Conservation (phyloP, 2,329 filamentous ascomycete species). For the Penicillium brasilianum region DNA sequence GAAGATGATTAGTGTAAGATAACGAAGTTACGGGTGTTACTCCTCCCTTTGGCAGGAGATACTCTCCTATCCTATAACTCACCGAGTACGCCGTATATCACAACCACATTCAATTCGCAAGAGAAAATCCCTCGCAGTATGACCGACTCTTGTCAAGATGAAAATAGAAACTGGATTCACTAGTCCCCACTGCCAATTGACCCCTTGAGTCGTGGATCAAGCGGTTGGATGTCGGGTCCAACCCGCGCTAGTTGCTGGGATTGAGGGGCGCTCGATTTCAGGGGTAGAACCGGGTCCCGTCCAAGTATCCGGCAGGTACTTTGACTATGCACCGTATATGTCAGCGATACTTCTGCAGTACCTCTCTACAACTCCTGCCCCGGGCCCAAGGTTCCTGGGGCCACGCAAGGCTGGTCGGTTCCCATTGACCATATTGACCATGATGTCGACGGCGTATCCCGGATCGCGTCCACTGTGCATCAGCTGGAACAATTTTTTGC, state of each 20-base stretch:
- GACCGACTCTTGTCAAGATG: neutral
- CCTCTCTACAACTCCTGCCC: slow-evolving; percentile 8
- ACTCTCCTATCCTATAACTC: no score
- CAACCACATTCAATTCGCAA: neutral
- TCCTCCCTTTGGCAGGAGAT: no score
- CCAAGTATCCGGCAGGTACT: slow-evolving; percentile 11
- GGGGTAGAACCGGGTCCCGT: slow-evolving; percentile 14
- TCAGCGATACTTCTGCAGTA: neutral
- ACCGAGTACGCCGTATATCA: no score
- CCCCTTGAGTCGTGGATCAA: slow-evolving; percentile 28
- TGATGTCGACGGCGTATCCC: neutral
- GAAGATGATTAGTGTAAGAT: no score
- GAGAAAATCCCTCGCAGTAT: neutral
- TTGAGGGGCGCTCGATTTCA: slow-evolving; percentile 17
- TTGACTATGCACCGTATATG: neutral
- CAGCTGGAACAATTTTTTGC: neutral
- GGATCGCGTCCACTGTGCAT: neutral
- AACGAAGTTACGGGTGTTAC: no score
- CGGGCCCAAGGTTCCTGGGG: slow-evolving; percentile 5
- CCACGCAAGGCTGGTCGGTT: slow-evolving; percentile 12
- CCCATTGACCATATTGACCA: neutral
- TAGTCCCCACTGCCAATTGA: slow-evolving; percentile 17
- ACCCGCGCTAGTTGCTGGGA: slow-evolving; percentile 11
- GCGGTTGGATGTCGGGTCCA: slow-evolving; percentile 12
- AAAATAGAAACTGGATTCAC: slow-evolving; percentile 20